Evolutionary conservation across 1,284 basidiomycete species (phyloP), one percentile per base, ranked within the genome.

Genomic region (Neolentinus lepideus): DNA sequence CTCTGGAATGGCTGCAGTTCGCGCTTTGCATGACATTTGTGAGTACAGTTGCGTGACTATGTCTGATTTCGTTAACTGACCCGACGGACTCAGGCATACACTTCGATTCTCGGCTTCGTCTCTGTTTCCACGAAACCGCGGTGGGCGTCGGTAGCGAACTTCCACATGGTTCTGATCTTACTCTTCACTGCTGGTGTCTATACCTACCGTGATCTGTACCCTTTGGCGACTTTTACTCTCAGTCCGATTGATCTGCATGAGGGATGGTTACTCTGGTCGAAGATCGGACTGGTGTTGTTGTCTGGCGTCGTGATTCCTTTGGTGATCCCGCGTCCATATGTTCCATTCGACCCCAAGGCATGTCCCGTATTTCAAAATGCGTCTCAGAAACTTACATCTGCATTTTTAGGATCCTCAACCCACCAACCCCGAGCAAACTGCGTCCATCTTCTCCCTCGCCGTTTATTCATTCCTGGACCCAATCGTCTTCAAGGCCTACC

Each of bases 151-250:
- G 35, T 31, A 46, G 59, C 58, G 54, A 63, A 59, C 1, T 46
- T 52, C 11, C 72, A 73, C 54, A 60, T 71, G 12, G 54, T 60
- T 2, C 46, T 66, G 3, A 62, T 79, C 3, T 63, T 80, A n/a
- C 56, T 76, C 46, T 51, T 72, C 53, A 71, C 71, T 0, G 77
- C 74, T 61, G 62, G 54, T 2, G 67, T 81, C 1, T 82, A 75
- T 62, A 66, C 68, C 12, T 80, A 79, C 59, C 73, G 80, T 46
- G 78, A 84, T 61, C 59, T 82, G 24, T 77, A 71, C 65, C 81
- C 81, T 1, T 60, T 79, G 6, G 62, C 73, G 24, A 79, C 78
- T 0, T 75, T 66, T 59, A 65, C 69, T 36, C 65, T 74, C 6
- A 52, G 50, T 3, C 75, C 79, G 0, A 61, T 68, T 1, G 80